These are phyloP conservation scores for Fusarium palustre DNA, from an alignment of 2,329 filamentous ascomycete genomes.

Conservation along the genomic window DNA sequence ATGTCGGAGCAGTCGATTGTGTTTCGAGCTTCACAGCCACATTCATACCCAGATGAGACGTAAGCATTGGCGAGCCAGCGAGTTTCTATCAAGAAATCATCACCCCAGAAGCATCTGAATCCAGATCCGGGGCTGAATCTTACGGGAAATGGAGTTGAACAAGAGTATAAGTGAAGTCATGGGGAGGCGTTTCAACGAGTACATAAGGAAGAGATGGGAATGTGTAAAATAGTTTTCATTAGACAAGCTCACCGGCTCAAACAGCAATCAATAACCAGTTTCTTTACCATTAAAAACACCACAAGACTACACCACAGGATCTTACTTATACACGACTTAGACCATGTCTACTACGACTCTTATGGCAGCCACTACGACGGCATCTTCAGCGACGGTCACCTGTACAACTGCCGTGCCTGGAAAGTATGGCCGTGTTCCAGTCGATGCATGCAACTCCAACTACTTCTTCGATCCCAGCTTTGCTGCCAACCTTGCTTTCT, in stretches of 20 bases:
- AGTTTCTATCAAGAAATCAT: slow-evolving; percentile 3
- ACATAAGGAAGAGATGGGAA: slow-evolving; percentile 19
- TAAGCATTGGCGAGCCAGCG: slow-evolving; percentile 40
- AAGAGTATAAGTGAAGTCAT: slow-evolving; percentile 1
- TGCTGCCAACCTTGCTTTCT: slow-evolving; percentile 50
- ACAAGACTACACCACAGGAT: not conserved
- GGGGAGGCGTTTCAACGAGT: not conserved
- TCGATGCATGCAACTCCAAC: slow-evolving; percentile 50
- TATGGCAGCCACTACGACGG: slow-evolving; percentile 50
- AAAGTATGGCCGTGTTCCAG: slow-evolving; percentile 49
- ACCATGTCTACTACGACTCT: slow-evolving; percentile 41
- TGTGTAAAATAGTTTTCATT: not conserved
- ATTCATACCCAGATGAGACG: not conserved
- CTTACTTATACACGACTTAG: slow-evolving; percentile 18
- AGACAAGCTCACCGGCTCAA: slow-evolving; percentile 7
- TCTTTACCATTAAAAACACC: not conserved
- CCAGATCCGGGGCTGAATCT: slow-evolving; percentile 7
- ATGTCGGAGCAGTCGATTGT: not conserved
- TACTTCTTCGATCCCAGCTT: slow-evolving; percentile 52
- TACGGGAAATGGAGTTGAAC: slow-evolving; percentile 6
- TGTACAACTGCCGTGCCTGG: slow-evolving; percentile 52
- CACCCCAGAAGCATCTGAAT: not conserved
- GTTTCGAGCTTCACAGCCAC: slow-evolving; percentile 12
- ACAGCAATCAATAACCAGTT: not conserved
- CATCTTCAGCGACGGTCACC: slow-evolving; percentile 44